Percentiles rank a stretch among this genome's conserved stretches.
Conservation (phyloP, 345 rosid genomes). For the Hibiscus mutabilis region DNA sequence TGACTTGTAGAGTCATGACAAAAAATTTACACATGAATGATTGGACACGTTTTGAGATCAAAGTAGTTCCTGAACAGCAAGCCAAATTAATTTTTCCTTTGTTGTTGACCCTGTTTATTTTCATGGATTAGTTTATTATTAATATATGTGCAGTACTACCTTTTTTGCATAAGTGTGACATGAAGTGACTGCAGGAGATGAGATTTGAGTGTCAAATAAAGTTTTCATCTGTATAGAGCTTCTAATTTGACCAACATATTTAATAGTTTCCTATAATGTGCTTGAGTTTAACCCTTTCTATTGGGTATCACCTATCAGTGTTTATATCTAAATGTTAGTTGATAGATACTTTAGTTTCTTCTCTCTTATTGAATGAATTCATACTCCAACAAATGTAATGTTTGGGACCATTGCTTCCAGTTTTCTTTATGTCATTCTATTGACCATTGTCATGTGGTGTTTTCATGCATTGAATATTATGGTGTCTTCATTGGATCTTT, state of each 20-base stretch:
- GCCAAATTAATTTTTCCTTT: not conserved
- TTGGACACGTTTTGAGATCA: no score
- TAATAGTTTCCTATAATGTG: no score
- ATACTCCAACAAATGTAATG: not conserved
- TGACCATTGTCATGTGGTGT: not conserved
- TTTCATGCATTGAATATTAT: no score
- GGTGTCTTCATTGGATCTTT: not conserved
- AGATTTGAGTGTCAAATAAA: not conserved
- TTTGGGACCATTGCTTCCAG: not conserved
- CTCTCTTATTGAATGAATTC: constrained; percentile 1
- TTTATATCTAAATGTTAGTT: not conserved
- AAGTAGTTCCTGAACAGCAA: not conserved
- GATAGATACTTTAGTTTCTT: not conserved
- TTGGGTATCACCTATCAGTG: no score
- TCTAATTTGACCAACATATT: not conserved
- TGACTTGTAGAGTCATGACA: no score
- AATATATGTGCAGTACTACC: not conserved
- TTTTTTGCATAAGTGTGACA: not conserved
- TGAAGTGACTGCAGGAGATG: not conserved
- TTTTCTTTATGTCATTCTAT: not conserved
- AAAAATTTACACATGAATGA: no score
- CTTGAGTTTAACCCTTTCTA: no score
- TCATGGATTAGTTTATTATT: not conserved
- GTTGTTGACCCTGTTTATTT: not conserved
- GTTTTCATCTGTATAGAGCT: not conserved